These are phyloP conservation scores for Lipomyces starkeyi DNA, from an alignment of 805 yeast species.

Conservation along the genomic window DNA sequence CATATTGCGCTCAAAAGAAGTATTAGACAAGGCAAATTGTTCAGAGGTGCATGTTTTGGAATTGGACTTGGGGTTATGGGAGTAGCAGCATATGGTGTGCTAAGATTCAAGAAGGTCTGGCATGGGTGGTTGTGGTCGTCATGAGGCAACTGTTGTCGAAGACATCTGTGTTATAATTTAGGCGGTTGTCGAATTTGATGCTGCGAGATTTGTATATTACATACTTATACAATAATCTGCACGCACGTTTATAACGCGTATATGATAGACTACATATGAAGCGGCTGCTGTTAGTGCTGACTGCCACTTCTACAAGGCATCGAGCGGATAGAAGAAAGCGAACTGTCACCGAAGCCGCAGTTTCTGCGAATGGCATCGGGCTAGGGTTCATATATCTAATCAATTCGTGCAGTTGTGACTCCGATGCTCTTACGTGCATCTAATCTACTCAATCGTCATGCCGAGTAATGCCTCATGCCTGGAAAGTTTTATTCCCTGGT, in stretches of 20 bases:
- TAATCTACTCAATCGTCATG: too few relatives aligned
- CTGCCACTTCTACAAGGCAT: background rate
- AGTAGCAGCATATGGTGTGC: conserved; percentile 21
- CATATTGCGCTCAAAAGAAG: conserved; percentile 28
- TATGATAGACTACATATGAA: background rate
- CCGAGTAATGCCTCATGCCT: too few relatives aligned
- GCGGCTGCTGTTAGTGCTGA: background rate
- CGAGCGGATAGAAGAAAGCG: background rate
- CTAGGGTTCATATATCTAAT: too few relatives aligned
- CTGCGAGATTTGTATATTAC: background rate
- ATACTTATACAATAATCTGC: too few relatives aligned
- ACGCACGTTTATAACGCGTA: background rate
- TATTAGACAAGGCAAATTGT: conserved; percentile 23
- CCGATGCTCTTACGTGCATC: too few relatives aligned
- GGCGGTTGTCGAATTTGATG: too few relatives aligned
- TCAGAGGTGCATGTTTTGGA: conserved; percentile 16
- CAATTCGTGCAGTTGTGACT: too few relatives aligned
- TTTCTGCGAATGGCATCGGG: too few relatives aligned
- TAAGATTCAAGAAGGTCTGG: conserved; percentile 14
- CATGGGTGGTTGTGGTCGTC: background rate
- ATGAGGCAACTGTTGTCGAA: background rate
- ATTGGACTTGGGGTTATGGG: conserved; percentile 25
- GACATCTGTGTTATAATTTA: too few relatives aligned
- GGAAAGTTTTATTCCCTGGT: too few relatives aligned
- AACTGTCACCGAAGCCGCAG: background rate